These are phyloP conservation scores for Canna indica DNA, from an alignment of 176 grass and related monocot species.

Conservation along the genomic window DNA sequence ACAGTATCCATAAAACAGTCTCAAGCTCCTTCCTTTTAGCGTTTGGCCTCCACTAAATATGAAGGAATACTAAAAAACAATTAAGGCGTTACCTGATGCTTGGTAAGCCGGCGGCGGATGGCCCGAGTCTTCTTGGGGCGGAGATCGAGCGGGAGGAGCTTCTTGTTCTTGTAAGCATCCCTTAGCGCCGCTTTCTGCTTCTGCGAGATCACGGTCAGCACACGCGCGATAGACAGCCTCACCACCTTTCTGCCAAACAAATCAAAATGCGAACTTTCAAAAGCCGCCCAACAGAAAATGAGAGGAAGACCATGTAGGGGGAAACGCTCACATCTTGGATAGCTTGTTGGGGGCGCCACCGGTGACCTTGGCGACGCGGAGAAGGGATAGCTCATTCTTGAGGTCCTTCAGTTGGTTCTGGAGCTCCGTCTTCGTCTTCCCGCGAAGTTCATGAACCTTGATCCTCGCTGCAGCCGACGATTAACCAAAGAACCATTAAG, in stretches of 20 bases:
- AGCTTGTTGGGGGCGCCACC: slow-evolving; percentile 14
- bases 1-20: background rate
- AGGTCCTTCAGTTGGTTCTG: slow-evolving; percentile 7
- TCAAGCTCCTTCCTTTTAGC: background rate
- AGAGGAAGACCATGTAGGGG: too few relatives aligned
- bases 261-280: background rate
- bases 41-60: background rate
- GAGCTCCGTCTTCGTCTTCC: slow-evolving; percentile 3
- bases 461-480: slow-evolving; percentile 7
- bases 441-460: slow-evolving; percentile 10
- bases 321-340: background rate
- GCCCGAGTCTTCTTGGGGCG: slow-evolving; percentile 14
- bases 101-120: slow-evolving; percentile 15
- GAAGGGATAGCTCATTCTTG: slow-evolving; percentile 14
- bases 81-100: slow-evolving; percentile 2
- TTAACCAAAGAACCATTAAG: background rate
- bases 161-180: slow-evolving; percentile 1
- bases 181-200: slow-evolving; percentile 10
- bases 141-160: slow-evolving; percentile 1
- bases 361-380: slow-evolving; percentile 15
- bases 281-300: background rate
- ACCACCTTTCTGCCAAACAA: slow-evolving; percentile 6
- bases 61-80: background rate
- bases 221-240: slow-evolving; percentile 10
- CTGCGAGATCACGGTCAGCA: slow-evolving; percentile 16